Conservation (phyloP, 2,329 filamentous ascomycete species). For the Diaporthe eres region DNA sequence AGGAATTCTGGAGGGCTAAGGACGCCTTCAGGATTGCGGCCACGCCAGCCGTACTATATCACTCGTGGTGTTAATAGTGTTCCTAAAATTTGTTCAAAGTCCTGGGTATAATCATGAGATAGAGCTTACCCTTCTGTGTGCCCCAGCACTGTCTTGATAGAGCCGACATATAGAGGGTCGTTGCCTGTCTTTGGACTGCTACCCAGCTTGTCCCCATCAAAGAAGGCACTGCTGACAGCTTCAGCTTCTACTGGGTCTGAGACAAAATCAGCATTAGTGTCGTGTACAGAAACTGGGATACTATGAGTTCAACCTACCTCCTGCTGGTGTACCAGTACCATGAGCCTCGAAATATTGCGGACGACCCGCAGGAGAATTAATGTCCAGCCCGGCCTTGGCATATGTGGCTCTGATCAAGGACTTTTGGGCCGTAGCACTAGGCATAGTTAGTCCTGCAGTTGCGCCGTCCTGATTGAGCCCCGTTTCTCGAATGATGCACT, state of each 20-base stretch:
- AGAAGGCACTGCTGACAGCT: constrained; percentile 52
- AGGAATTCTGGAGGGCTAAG: constrained; percentile 52
- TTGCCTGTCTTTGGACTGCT: background rate
- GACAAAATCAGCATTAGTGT: background rate
- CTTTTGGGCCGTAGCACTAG: constrained; percentile 57
- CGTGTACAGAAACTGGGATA: no score
- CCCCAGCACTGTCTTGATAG: constrained; percentile 54
- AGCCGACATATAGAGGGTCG: constrained; percentile 48
- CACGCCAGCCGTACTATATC: constrained; percentile 57
- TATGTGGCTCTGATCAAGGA: constrained; percentile 57
- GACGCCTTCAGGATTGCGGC: constrained; percentile 56
- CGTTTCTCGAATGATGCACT: constrained; percentile 59
- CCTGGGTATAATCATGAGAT: background rate
- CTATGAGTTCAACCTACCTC: background rate
- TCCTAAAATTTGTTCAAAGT: background rate
- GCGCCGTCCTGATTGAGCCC: constrained; percentile 61
- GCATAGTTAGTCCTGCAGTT: constrained; percentile 61
- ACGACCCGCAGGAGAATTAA: constrained; percentile 44
- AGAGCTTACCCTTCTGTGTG: constrained; percentile 54
- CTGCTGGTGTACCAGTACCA: constrained; percentile 46
- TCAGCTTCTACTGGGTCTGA: constrained; percentile 50
- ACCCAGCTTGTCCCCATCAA: constrained; percentile 9
- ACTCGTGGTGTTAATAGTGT: rapidly evolving
- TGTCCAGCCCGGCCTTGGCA: constrained; percentile 53
- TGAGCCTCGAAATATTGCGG: constrained; percentile 56